Evolutionary conservation across 2,329 filamentous ascomycete species (phyloP), one percentile per base, ranked within the genome.

Genomic region (Hypoxylon sp.): DNA sequence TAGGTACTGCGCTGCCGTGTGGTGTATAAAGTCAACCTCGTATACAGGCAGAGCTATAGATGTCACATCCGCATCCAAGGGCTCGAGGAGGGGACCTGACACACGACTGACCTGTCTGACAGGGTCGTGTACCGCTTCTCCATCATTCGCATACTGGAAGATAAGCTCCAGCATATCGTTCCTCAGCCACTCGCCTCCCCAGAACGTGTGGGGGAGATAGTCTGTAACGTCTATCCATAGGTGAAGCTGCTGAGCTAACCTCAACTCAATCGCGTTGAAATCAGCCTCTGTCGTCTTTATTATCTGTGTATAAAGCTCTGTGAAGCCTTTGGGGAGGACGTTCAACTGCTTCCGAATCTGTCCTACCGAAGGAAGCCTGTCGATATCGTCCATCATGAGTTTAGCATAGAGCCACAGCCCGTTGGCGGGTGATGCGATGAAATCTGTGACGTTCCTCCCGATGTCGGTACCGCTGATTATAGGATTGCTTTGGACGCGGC

Each of bases 321-420:
- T 63, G 8, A 60, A 61, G 5, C 60, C 58, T 15, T 9, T 49
- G 5, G 60, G 60, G 1, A 63, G 38, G 9, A 48, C 24, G 1
- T 35, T 42, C 9, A 63, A 43, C 18, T 63, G 58, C 20, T 48
- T 58, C 17, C 46, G 40, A 10, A 61, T 53, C 11, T 58, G 46
- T 2, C 54, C 54, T 8, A 48, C 33, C 1, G 57, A 63, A 6
- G 54, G 60, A 20, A 57, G 53, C 13, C 46, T 47, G 13, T 63
- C 58, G 17, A 63, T 58, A 29, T 61, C 58, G 18, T 63, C 60
- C 60, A 61, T 60, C 53, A 61, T 58, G 10, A 63, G 43, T 9
- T 54, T 46, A 20, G 57, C 58, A 18, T 63, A 63, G 9, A 63
- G 57, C 60, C 60, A 63, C 21, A 60, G 52, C 3, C 60, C 56